A percentile compares a stretch with the other conserved stretches of the same genome.
phyloP scores from a whole-genome alignment of 2,329 filamentous ascomycete species.

The Claviceps cyperi region DNA sequence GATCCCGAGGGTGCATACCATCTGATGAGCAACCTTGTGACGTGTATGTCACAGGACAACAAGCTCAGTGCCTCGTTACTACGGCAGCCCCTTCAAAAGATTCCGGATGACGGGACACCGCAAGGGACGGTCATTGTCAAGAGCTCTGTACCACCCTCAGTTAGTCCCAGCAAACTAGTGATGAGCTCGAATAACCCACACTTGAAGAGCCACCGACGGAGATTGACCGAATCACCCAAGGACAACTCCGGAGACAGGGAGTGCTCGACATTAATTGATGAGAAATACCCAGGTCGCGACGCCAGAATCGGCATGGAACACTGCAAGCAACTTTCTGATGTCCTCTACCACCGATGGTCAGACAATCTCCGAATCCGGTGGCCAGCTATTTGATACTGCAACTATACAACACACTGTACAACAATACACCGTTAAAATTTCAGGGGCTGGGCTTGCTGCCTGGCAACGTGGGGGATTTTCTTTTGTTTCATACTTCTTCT shows the following conservation, averaged over 20 bases:
- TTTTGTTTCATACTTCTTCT: background rate
- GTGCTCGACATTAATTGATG: conserved; percentile 32
- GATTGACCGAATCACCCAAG: conserved; percentile 33
- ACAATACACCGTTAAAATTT: background rate
- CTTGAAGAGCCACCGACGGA: conserved; percentile 60
- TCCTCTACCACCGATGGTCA: conserved; percentile 81
- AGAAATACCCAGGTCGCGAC: conserved; percentile 40
- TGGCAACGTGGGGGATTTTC: background rate
- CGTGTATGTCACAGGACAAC: conserved; percentile 55
- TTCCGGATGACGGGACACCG: conserved; percentile 29
- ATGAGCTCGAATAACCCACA: conserved; percentile 75
- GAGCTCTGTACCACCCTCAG: conserved; percentile 26
- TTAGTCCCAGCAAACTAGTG: conserved; percentile 49
- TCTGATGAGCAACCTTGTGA: conserved; percentile 62
- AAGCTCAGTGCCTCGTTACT: conserved; percentile 44
- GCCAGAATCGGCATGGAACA: conserved; percentile 72
- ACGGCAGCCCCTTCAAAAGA: conserved; percentile 24
- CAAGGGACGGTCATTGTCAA: conserved; percentile 45
- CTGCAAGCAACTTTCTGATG: conserved; percentile 74
- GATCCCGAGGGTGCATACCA: conserved; percentile 87
- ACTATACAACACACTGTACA: background rate
- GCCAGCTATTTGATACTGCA: conserved; percentile 28
- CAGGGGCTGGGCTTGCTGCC: background rate
- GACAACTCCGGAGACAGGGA: conserved; percentile 29
- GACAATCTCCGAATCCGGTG: conserved; percentile 65